Conservation (phyloP, 2,329 filamentous ascomycete genomes). For the Alternaria sp. region DNA sequence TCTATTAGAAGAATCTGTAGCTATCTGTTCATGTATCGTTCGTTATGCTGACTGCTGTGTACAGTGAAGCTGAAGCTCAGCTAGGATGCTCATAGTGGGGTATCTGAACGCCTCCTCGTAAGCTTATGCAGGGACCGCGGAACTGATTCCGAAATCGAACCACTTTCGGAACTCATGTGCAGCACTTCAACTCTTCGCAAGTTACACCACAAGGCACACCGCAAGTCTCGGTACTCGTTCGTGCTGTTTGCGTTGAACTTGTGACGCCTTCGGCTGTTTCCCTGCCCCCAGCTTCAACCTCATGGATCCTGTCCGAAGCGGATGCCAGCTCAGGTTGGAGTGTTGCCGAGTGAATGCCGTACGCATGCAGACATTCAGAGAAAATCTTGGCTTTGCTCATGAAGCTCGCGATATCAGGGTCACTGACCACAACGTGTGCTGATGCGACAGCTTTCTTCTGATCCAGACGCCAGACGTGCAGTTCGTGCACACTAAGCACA, state of each 20-base stretch:
- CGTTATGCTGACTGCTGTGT: background rate
- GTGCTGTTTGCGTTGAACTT: conserved; percentile 24
- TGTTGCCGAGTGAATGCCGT: conserved; percentile 74
- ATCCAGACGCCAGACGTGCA: conserved; percentile 76
- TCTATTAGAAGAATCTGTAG: background rate
- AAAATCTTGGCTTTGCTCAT: conserved; percentile 66
- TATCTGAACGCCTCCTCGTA: conserved; percentile 10
- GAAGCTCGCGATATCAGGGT: conserved; percentile 64
- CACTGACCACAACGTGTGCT: conserved; percentile 69
- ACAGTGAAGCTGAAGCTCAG: background rate
- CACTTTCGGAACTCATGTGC: conserved; percentile 11
- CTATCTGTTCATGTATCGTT: background rate
- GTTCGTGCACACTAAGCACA: conserved; percentile 70
- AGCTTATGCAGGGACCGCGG: conserved; percentile 7
- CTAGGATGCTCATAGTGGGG: background rate
- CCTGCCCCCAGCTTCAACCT: background rate
- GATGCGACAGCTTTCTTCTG: conserved; percentile 73
- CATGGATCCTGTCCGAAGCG: background rate
- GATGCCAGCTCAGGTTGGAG: conserved; percentile 67
- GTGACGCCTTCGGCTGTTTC: conserved; percentile 6
- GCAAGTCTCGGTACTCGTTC: conserved; percentile 50
- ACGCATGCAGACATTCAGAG: conserved; percentile 73
- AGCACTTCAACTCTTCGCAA: conserved; percentile 61
- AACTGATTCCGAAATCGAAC: background rate
- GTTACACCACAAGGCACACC: conserved; percentile 60